Evolutionary conservation across 805 yeast species (phyloP), one percentile per base, ranked within the genome.

Genomic region (Starmerella powellii): DNA sequence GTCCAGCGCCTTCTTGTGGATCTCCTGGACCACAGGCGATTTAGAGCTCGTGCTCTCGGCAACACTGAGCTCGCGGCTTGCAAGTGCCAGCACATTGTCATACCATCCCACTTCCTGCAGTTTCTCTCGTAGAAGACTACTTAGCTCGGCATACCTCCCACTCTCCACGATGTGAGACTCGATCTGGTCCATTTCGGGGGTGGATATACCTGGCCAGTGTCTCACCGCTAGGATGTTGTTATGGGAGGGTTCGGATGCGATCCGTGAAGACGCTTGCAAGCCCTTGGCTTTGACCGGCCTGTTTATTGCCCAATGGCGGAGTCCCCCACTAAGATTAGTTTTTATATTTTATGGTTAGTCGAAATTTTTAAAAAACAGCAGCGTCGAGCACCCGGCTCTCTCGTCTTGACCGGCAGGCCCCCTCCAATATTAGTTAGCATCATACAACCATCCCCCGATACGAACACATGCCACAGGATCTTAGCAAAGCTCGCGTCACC

Each of bases 81-180:
- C 80, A 32, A 80, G 51, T 31, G 69, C 71, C 35, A 74, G 68
- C 21, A 87, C 76, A 41, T 78, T 70, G 52, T 84, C 94, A 46
- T 74, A 75, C 96, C 96, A 87, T 5, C 95, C 95, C 1, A 79
- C 70, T 55, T 81, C 80, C 40, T 76, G 70, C 10, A 87, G 68
- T 54, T 73, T 74, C 42, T 77, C 68, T 51, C 75, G 74, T 45
- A 87, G 63, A 37, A 70, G 66, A 39, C 72, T 71, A 38, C 80
- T 76, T 42, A 84, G 79, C 50, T 71, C 64, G 30, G 48, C 45
- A 37, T 40, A 41, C 42, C 45, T 41, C n/a, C 56, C 56, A 28
- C 44, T 44, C 29, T 50, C 28, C 19, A 40, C 40, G 30, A 48
- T 46, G 38, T 51, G 48, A 30, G 33, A 26, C 38, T 51, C 54